Evolutionary conservation across 257 asterid species (phyloP).

Genomic region (Schizonepeta tenuifolia): DNA sequence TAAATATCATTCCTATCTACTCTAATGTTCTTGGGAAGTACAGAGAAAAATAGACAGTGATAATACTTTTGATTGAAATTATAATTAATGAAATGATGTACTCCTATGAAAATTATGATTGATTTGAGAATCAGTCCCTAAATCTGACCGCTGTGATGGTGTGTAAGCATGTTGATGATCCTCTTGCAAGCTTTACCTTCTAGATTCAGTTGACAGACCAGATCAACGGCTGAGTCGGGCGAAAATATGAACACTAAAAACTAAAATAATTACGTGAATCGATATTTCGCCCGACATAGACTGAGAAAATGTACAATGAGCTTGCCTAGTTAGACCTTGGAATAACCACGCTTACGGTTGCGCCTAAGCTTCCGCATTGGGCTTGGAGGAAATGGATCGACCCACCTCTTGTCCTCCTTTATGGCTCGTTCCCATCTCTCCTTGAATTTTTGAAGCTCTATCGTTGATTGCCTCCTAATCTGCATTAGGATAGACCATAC

Average conservation of each 20-base stretch:
- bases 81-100: background rate
- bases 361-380: conserved; percentile 39
- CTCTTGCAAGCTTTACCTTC: conserved; percentile 7
- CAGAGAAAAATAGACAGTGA: background rate
- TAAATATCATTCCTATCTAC: background rate
- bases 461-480: conserved; percentile 84
- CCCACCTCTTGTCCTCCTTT: conserved; percentile 72
- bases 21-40: background rate
- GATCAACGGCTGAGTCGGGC: background rate
- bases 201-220: conserved; percentile 2
- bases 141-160: background rate
- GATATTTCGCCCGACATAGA: background rate
- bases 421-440: conserved; percentile 89
- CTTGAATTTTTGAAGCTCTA: conserved; percentile 74
- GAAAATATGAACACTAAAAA: conserved; percentile 3
- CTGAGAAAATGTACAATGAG: conserved; percentile 37
- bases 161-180: background rate
- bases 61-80: background rate
- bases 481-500: conserved; percentile 30
- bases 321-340: conserved; percentile 35
- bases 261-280: background rate
- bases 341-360: conserved; percentile 21
- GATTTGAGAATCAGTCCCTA: conserved; percentile 3
- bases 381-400: conserved; percentile 68
- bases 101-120: too few species aligned